Base-by-base conservation (phyloP, 208 protist genomes). In the Leptomonas pyrrhocoris region DNA sequence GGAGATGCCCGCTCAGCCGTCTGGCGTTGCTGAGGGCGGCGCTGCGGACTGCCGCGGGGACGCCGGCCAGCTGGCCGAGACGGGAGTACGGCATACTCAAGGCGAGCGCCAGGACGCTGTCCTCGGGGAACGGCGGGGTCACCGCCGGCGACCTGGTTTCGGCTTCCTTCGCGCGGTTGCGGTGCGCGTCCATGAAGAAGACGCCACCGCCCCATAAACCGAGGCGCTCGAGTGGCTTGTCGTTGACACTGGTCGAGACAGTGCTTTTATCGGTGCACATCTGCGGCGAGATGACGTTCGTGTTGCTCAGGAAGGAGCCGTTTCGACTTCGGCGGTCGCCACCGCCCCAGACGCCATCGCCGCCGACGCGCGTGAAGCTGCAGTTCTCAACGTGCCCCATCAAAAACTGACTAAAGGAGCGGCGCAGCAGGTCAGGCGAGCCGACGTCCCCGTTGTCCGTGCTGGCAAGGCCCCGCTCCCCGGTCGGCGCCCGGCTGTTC, bases 31-130 rank as follows among this genome's bases (percentile, higher is more conserved):
- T 55, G 38, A 61, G 25, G 6, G 62, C 55, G 8, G 55, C 61
- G 53, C 43, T 61, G 25, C 36, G 63, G 21, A 68, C 53, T 28
- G 40, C 36, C 9, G 55, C 23, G 2, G 57, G 58, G n/a, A 53
- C 58, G n/a, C 69, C 63, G 28, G 38, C 5, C 2, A 82, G 59
- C 51, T 27, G 31, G 18, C 59, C 63, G 21, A 85, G 56, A 7
- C 71, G 60, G n/a, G 67, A 55, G 25, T 34, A 51, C 0, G 77
- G 81, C 27, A 78, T 59, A 16, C 67, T 63, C 40, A 86, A 54
- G 38, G 74, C 77, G 15, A 86, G 73, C 4, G 77, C 60, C 45
- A 80, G 18, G 21, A 86, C 69, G 31, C 69, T 80, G 40, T 86
- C 81, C 31, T 83, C 73, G 0, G 81, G 81, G 58, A 86, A 86